Base-by-base conservation (phyloP, 2,329 filamentous ascomycete species). In the Hypoxylon sp. region DNA sequence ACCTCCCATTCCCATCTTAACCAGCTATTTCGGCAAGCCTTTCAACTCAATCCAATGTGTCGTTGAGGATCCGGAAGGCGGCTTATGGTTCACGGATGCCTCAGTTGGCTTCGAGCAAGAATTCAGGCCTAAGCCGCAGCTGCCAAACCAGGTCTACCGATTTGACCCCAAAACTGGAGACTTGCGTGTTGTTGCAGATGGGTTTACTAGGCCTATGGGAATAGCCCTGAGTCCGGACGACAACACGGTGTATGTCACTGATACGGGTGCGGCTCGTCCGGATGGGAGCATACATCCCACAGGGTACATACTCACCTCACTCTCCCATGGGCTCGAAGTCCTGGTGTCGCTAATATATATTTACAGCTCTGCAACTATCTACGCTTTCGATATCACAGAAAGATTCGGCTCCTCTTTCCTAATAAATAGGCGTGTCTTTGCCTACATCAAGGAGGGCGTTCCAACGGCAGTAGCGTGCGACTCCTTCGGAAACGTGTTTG, bases 41-140 rank as follows among this genome's bases (percentile, higher is more conserved):
- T 85, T 86, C 74, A 86, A 85, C 75, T 83, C 81, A 30, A 77
- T 81, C 23, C 82, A 83, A 67, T 80, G 80, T 65, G 81, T 84
- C 2, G 76, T 79, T 1, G 73, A 79, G 10, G 77, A 80, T 1
- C 41, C 30, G 1, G 80, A 84, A 65, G 81, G 80, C 0, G 73
- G 75, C 0, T 71, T 86, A 10, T 86, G 84, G 84, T 86, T 86
- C 69, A 85, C 83, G 0, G 84, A 86, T 71, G 79, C 82, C 0
- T 75, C 75, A 25, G 79, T 81, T 56, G 84, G 83, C 3, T 79
- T 81, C 57, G 81, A 84, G 64, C 77, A 79, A 63, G 81, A 81
- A 14, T 82, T 86, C 46, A 79, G 84, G 38, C 79, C 77, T 1
- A 65, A 70, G 45, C 84, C 84, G 2, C 77, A 79, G 67, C 63